These are phyloP conservation scores for Boletellus emodensis DNA, from an alignment of 768 basidiomycete species.

Conservation along the genomic window DNA sequence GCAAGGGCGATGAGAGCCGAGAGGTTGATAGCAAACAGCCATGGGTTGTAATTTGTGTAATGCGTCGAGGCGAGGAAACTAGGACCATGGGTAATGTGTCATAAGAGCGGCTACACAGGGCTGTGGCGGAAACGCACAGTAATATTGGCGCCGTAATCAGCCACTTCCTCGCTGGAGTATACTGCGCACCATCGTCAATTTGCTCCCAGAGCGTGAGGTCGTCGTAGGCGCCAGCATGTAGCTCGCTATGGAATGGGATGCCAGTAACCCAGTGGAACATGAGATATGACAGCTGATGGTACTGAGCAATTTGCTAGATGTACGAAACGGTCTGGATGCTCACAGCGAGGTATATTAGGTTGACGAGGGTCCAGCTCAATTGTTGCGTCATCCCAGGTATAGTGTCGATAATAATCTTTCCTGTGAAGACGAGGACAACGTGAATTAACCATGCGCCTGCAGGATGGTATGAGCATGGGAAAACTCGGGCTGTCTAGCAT, in stretches of 20 bases:
- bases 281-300: conserved; percentile 78
- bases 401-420: conserved; percentile 91
- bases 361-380: conserved; percentile 93
- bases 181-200: conserved; percentile 97
- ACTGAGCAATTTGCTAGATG: conserved; percentile 2
- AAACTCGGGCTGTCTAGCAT: conserved; percentile 7
- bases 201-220: conserved; percentile 99
- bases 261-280: conserved; percentile 99
- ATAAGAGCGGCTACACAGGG: background rate
- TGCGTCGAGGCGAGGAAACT: conserved; percentile 98
- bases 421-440: conserved; percentile 83
- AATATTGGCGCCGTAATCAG: conserved; percentile 83
- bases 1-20: conserved; percentile 70
- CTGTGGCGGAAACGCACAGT: conserved; percentile 54
- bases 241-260: conserved; percentile 86
- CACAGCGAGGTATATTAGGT: conserved; percentile 86
- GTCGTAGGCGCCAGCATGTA: conserved; percentile 92
- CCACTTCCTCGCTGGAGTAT: conserved; percentile 99
- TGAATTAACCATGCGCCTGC: conserved; percentile 98
- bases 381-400: conserved; percentile 93
- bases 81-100: background rate
- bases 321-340: conserved; percentile 25
- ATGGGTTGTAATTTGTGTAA: conserved; percentile 95
- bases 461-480: conserved; percentile 2
- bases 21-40: conserved; percentile 89